Percentiles rank a stretch among this genome's conserved stretches.
These are phyloP conservation scores for Taxawa tesnikishii DNA, from an alignment of 2,329 filamentous ascomycete species.

Conservation along the genomic window DNA sequence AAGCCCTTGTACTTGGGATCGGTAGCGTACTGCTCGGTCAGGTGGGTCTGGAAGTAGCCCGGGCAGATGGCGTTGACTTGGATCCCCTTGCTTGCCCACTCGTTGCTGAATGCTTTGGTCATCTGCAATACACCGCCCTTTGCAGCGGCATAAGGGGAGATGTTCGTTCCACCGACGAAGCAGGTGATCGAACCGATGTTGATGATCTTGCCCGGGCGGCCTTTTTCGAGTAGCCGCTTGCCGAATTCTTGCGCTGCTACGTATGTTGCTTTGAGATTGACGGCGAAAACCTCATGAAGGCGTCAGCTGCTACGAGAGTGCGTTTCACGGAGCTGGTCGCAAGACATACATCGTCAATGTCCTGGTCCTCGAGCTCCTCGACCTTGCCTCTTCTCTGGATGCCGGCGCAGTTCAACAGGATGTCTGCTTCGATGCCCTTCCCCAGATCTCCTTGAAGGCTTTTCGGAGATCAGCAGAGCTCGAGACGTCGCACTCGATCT, in stretches of 20 bases:
- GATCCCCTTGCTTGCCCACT: constrained; percentile 70
- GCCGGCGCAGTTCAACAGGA: constrained; percentile 18
- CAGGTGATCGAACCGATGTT: no score
- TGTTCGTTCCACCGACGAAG: constrained; percentile 77
- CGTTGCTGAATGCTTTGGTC: constrained; percentile 74
- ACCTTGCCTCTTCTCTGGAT: constrained; percentile 15
- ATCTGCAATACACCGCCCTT: constrained; percentile 79
- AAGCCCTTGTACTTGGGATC: constrained; percentile 56
- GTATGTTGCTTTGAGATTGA: constrained; percentile 14
- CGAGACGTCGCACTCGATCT: no score
- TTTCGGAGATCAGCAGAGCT: no score
- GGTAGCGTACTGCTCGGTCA: constrained; percentile 61
- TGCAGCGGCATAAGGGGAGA: constrained; percentile 74
- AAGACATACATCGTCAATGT: no score
- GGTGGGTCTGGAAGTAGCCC: constrained; percentile 85
- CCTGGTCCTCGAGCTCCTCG: no score
- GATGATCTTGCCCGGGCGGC: constrained; percentile 8
- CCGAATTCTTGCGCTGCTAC: constrained; percentile 13
- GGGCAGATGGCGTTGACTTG: constrained; percentile 82
- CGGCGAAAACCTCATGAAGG: constrained; percentile 13
- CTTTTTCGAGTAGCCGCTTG: constrained; percentile 12
- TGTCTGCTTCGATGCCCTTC: no score
- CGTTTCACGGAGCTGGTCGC: no score
- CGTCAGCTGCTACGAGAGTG: no score
- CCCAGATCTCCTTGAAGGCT: no score